phyloP scores from a whole-genome alignment of 108 stramenopile genomes.

The Heterococcus sp. region DNA sequence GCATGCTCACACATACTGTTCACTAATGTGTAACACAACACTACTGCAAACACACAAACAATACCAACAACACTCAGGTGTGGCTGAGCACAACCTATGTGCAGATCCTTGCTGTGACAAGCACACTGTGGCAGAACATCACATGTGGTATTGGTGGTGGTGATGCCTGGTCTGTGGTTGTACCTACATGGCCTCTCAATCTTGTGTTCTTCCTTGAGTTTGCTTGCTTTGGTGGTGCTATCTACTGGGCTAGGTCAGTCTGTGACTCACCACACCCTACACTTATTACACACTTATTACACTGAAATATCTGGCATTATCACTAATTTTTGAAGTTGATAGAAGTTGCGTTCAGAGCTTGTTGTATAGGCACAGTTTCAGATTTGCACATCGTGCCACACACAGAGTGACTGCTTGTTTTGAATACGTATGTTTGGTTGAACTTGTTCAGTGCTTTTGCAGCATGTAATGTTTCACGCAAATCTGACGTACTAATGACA shows the following conservation, averaged over 20 bases:
- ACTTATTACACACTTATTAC: no score
- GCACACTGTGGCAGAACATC: slow-evolving; percentile 21
- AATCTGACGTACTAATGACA: neutral
- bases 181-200: slow-evolving; percentile 32
- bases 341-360: neutral
- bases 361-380: neutral
- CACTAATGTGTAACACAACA: no score
- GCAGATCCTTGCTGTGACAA: slow-evolving; percentile 30
- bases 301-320: neutral
- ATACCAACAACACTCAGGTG: slow-evolving; percentile 5
- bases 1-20: no score
- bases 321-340: neutral
- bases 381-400: neutral
- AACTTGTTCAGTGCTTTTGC: neutral
- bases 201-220: slow-evolving; percentile 15
- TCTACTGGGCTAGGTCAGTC: slow-evolving; percentile 7
- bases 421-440: neutral
- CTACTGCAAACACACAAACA: no score
- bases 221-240: slow-evolving; percentile 9
- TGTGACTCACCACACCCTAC: neutral
- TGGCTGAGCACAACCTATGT: slow-evolving; percentile 43
- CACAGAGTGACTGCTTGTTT: neutral
- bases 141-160: slow-evolving; percentile 3
- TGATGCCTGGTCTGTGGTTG: slow-evolving; percentile 34
- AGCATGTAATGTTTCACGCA: neutral